Evolutionary conservation across 352 stramenopile genomes (phyloP), one percentile per base, ranked within the genome.

Genomic region (Globisporangium cystogenes): DNA sequence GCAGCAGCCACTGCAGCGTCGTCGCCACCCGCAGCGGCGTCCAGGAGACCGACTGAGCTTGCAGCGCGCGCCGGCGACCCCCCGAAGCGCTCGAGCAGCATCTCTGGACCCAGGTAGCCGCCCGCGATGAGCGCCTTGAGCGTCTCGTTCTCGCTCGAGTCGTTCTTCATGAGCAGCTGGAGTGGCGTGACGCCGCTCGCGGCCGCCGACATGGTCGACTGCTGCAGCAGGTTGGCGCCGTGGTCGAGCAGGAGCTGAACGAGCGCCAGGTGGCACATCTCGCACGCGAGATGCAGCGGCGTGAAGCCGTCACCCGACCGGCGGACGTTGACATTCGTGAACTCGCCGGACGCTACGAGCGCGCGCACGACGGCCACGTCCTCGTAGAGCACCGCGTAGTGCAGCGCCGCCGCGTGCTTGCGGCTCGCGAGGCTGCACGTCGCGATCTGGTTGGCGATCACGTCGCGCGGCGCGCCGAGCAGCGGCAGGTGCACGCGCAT

Each of bases 311-410:
- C 76, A 12, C 76, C 64, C 10, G 74, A 87, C 18, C 78, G 62
- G 0, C 67, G 64, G 1, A 89, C 78, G 40, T 87, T 80, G 4
- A 83, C 74, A 33, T 82, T 82, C 15, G 76, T 68, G 48, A 73
- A 51, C 44, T 65, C 60, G 15, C 61, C 49, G 11, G 49, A 64
- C 0, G 24, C 29, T 14, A 86, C 53, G 1, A 89, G 64, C 24
- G 62, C 56, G 7, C 57, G 51, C 5, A 75, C 71, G 15, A 86
- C 64, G 1, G 48, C 59, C 4, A 67, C 18, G 18, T 83, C 74
- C 43, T 85, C 76, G 33, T 87, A 85, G 36, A 85, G 69, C 24
- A 87, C 76, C 4, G 78, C 76, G 23, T 83, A 89, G 35, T 89
- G 78, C 20, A 90, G 60, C 3, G 78, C 74, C 0, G 76, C 57